These are phyloP conservation scores for Medicago lupulina DNA, from an alignment of 306 rosid species.

Conservation along the genomic window DNA sequence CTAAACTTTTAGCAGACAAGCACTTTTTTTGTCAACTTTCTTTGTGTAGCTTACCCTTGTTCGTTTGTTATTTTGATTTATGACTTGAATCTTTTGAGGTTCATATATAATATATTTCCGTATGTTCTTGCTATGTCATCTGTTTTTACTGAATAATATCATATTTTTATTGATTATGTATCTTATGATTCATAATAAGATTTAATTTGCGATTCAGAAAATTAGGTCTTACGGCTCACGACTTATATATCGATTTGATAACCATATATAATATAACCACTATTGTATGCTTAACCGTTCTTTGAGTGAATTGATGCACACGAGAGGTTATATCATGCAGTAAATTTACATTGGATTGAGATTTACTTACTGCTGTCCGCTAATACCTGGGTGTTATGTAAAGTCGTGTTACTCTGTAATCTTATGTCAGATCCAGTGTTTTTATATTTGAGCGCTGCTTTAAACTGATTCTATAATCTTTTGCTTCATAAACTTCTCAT, in stretches of 20 bases:
- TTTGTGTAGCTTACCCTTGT: background rate
- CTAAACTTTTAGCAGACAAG: background rate
- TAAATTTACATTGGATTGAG: background rate
- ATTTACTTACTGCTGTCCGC: conserved; percentile 9
- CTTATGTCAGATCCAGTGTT: background rate
- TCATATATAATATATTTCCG: background rate
- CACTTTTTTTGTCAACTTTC: background rate
- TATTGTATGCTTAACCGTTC: conserved; percentile 8
- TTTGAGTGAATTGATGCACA: conserved; percentile 26
- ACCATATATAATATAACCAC: background rate
- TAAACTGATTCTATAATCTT: conserved; percentile 23
- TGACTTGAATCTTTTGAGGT: background rate
- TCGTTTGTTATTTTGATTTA: background rate
- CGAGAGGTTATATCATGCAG: conserved; percentile 3
- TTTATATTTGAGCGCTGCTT: conserved; percentile 20
- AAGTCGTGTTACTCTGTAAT: conserved; percentile 9
- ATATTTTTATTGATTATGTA: background rate
- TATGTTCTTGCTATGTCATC: background rate
- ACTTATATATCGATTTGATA: background rate
- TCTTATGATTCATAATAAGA: background rate
- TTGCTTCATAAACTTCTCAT: conserved; percentile 30
- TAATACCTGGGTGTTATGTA: conserved; percentile 3
- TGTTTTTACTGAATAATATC: background rate
- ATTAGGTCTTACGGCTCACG: background rate
- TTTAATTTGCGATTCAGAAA: background rate